Evolutionary conservation across 2,329 filamentous ascomycete species (phyloP).

Genomic region (Byssochlamys sp.): DNA sequence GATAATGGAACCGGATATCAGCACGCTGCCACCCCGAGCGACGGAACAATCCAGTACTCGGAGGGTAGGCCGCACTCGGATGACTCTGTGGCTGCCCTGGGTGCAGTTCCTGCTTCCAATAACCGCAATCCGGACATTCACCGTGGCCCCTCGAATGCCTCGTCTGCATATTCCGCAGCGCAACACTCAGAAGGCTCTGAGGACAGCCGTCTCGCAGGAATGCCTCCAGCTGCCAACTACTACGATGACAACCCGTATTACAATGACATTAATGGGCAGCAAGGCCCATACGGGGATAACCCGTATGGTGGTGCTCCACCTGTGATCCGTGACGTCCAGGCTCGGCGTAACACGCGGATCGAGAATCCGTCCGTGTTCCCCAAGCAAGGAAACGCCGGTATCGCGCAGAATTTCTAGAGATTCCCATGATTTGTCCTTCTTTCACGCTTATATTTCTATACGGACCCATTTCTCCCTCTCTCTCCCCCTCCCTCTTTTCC

Average conservation of each 20-base stretch:
- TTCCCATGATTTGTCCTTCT: not conserved
- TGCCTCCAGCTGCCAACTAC: slow-evolving; percentile 40
- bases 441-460: not conserved
- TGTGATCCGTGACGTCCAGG: slow-evolving; percentile 85
- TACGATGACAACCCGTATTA: slow-evolving; percentile 51
- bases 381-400: slow-evolving; percentile 80
- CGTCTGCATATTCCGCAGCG: slow-evolving; percentile 82
- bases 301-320: slow-evolving; percentile 54
- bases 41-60: slow-evolving; percentile 50
- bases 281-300: slow-evolving; percentile 47
- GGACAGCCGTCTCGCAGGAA: slow-evolving; percentile 42
- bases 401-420: slow-evolving; percentile 84
- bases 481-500: not conserved
- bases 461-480: not conserved
- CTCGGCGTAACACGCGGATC: slow-evolving; percentile 85
- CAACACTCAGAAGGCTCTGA: slow-evolving; percentile 59
- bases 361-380: slow-evolving; percentile 83
- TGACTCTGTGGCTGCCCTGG: slow-evolving; percentile 77
- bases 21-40: slow-evolving; percentile 52
- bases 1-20: slow-evolving; percentile 48
- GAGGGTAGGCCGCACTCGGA: slow-evolving; percentile 51
- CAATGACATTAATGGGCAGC: slow-evolving; percentile 30
- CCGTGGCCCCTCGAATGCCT: slow-evolving; percentile 87
- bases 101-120: slow-evolving; percentile 53
- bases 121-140: slow-evolving; percentile 63